Base-by-base conservation (phyloP, 169 alveolate species). In the Plasmodium gonderi region DNA sequence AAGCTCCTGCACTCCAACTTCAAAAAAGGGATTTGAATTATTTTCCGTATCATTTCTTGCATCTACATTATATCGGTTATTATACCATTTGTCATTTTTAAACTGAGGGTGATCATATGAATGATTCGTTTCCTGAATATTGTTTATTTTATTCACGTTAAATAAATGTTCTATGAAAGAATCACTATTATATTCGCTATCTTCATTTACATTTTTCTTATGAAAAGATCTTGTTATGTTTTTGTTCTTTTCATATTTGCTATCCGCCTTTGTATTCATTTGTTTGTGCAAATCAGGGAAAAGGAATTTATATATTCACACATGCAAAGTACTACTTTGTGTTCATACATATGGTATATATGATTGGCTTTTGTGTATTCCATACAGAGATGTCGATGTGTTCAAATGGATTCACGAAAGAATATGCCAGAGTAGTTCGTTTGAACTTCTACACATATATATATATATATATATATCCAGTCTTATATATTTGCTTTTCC, bases 141-240 rank as follows among this genome's bases (percentile, higher is more conserved):
- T 42, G 26, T 29, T n/a, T 36, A 29, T 36, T 23, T 47, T 20
- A 80, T 54, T 80, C 49, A 80, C 65, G 33, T 65, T 65, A 14
- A 80, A 67, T 4, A 80, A 69, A 65, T 80, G 29, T 33, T 80
- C 80, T 38, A 64, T 26, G 36, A 80, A 67, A 4, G 91, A 76
- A 40, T 76, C 82, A 17, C 65, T 76, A n/a, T 76, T 75, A 0
- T 36, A 44, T 6, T 40, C 81, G 36, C 77, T 79, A 36, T 79
- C 79, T 47, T 17, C 79, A 64, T 80, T 14, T 38, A 31, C 17
- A 36, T 64, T 80, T 31, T 69, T 36, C 11, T 79, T 54, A n/a
- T 6, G 11, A 79, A n/a, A 0, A 8, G 36, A 42, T 20, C 36
- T 26, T 2, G 44, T 7, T 26, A 3, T 33, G 36, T 69, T 23